A percentile compares a stretch with the other conserved stretches of the same genome.
Evolutionary conservation across 352 stramenopile species (phyloP).

Genomic region (Phytophthora pini): DNA sequence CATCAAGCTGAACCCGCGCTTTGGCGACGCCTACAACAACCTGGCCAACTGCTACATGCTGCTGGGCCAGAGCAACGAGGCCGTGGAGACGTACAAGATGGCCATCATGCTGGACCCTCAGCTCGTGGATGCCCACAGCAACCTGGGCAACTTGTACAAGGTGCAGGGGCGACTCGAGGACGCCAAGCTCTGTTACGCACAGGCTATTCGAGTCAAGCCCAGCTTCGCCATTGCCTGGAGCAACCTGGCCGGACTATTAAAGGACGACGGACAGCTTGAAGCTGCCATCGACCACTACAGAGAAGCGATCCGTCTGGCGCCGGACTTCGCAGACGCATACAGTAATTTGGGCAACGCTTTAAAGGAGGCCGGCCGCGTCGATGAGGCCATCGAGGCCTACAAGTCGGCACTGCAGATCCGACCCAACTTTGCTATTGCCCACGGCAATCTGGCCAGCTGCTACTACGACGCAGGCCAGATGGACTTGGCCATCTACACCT

Average conservation of each 20-base stretch:
- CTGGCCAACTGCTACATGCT: conserved; percentile 93
- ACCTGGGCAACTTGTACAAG: conserved; percentile 95
- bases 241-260: conserved; percentile 92
- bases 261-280: conserved; percentile 88
- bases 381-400: conserved; percentile 88
- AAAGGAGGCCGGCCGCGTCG: conserved; percentile 75
- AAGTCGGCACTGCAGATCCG: conserved; percentile 82
- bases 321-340: conserved; percentile 88
- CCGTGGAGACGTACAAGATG: conserved; percentile 95
- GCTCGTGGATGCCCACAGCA: conserved; percentile 94
- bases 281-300: conserved; percentile 88
- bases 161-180: conserved; percentile 84
- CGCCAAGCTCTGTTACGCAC: conserved; percentile 91
- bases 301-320: conserved; percentile 82
- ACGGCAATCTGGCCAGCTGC: conserved; percentile 92
- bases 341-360: conserved; percentile 88
- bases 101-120: conserved; percentile 88
- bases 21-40: conserved; percentile 94
- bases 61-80: conserved; percentile 87
- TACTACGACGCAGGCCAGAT: conserved; percentile 91
- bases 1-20: conserved; percentile 93
- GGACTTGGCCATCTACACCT: conserved; percentile 85
- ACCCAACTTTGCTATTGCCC: conserved; percentile 92
- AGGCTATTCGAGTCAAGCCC: conserved; percentile 90
- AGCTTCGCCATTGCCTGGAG: conserved; percentile 93